phyloP scores from a whole-genome alignment of 768 basidiomycete species.

The Termitomyces sp. region DNA sequence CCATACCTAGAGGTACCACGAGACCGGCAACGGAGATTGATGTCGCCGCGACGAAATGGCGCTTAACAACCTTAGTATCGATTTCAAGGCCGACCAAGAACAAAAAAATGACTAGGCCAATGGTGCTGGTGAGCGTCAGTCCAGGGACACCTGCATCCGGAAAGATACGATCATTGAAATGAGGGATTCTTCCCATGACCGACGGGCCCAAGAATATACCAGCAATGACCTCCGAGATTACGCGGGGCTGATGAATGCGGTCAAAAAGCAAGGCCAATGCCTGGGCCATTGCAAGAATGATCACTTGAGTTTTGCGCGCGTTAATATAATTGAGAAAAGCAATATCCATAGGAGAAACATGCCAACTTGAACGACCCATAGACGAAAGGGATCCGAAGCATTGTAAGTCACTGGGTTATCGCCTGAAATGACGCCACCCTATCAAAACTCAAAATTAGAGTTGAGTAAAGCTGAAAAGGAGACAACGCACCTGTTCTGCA shows the following conservation, averaged over 20 bases:
- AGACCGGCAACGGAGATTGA: constrained; percentile 66
- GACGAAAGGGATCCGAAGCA: constrained; percentile 56
- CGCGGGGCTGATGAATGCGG: constrained; percentile 79
- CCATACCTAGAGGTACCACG: constrained; percentile 73
- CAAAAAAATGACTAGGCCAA: constrained; percentile 76
- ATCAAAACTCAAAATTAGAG: neutral
- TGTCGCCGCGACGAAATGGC: constrained; percentile 53
- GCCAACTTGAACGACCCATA: constrained; percentile 80
- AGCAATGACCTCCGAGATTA: constrained; percentile 89
- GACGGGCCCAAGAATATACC: constrained; percentile 82
- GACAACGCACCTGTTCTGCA: constrained; percentile 36
- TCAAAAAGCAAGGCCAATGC: constrained; percentile 59
- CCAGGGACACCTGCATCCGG: constrained; percentile 44
- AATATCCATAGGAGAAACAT: constrained; percentile 15
- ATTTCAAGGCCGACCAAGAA: constrained; percentile 86
- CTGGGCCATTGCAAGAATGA: constrained; percentile 80
- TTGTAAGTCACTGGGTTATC: constrained; percentile 64
- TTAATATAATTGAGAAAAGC: constrained; percentile 15
- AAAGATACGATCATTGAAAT: constrained; percentile 58
- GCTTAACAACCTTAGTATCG: constrained; percentile 61
- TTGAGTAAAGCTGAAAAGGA: neutral
- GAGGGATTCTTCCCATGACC: constrained; percentile 75
- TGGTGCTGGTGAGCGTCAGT: constrained; percentile 67
- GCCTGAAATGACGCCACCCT: constrained; percentile 81
- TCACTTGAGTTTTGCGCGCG: constrained; percentile 35